Evolutionary conservation across 768 basidiomycete genomes (phyloP), one percentile per base, ranked within the genome.

Genomic region (Calocybe indica): DNA sequence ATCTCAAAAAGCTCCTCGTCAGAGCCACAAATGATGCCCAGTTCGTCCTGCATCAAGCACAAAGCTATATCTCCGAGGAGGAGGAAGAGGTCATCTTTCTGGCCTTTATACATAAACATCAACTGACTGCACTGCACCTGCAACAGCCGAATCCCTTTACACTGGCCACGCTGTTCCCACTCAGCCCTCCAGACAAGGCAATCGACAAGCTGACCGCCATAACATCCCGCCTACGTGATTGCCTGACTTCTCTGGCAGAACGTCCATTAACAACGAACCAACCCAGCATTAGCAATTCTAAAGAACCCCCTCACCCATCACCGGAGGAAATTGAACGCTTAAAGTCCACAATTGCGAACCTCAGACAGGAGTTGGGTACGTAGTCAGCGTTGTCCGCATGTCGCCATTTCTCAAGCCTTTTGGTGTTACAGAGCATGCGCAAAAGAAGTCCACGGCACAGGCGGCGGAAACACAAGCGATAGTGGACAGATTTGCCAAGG

Each of bases 21-120:
- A 71, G 72, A 35, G 70, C 78, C 5, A 78, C 82, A 33, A 89
- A 90, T 54, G 81, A 83, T 49, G 60, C 87, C 12, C 81, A 85
- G 58, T 62, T 70, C 11, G 62, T 82, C 41, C 46, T 82, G 13
- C 71, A 82, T 52, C 71, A 72, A 48, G 73, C 72, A 37, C 72
- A 66, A 40, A 60, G 52, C 33, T 52, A 68, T 22, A 58, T 70
- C 33, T 59, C 69, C 9, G 69, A 76, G 28, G 63, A 67, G 13
- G 57, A 63, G 32, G 81, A 79, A 56, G 73, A 79, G 67, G 84
- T 76, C 38, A 15, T 50, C 42, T 46, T 44, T 46, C 34, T 41
- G 30, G 41, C 6, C 38, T 47, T 30, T 12, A 30, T 35, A 28
- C 14, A 14, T 9, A 41, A 55, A 49, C 55, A 48, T 51, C 40